Evolutionary conservation across 2,329 filamentous ascomycete species (phyloP).

Genomic region (Paecilomyces dactylethromorphus): DNA sequence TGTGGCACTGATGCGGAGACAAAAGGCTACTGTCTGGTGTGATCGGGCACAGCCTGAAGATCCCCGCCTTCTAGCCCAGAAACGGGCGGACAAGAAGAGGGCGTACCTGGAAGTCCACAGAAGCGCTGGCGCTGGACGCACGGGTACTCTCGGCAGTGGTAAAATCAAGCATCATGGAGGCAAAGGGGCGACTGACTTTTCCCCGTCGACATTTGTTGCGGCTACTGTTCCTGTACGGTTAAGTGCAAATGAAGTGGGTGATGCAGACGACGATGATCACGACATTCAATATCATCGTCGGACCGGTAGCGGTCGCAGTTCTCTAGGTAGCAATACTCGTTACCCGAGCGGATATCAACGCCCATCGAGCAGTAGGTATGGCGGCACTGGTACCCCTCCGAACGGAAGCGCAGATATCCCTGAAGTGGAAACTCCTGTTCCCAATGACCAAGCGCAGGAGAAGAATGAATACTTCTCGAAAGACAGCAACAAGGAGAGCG

Average conservation of each 20-base stretch:
- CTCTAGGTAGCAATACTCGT: conserved; percentile 41
- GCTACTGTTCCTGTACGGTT: conserved; percentile 84
- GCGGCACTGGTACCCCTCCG: conserved; percentile 48
- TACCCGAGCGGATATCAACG: conserved; percentile 41
- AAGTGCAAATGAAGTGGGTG: conserved; percentile 92
- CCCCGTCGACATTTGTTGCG: conserved; percentile 66
- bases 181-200: conserved; percentile 73
- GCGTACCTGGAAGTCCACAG: conserved; percentile 78
- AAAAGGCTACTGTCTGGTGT: conserved; percentile 98
- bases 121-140: conserved; percentile 47
- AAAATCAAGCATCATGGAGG: conserved; percentile 89
- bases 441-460: conserved; percentile 20
- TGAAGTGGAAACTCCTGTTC: conserved; percentile 32
- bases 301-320: conserved; percentile 54
- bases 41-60: conserved; percentile 91
- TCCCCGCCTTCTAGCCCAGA: conserved; percentile 71
- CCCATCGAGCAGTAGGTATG: conserved; percentile 23
- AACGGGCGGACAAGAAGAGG: conserved; percentile 78
- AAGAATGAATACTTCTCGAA: conserved; percentile 16
- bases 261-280: conserved; percentile 62
- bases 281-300: conserved; percentile 42
- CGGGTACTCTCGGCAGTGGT: conserved; percentile 58
- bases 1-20: conserved; percentile 89
- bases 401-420: conserved; percentile 36
- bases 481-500: conserved; percentile 25